Evolutionary conservation across 331 rosid species (phyloP), one percentile per base, ranked within the genome.

Genomic region (Erythrophleum ivorense): DNA sequence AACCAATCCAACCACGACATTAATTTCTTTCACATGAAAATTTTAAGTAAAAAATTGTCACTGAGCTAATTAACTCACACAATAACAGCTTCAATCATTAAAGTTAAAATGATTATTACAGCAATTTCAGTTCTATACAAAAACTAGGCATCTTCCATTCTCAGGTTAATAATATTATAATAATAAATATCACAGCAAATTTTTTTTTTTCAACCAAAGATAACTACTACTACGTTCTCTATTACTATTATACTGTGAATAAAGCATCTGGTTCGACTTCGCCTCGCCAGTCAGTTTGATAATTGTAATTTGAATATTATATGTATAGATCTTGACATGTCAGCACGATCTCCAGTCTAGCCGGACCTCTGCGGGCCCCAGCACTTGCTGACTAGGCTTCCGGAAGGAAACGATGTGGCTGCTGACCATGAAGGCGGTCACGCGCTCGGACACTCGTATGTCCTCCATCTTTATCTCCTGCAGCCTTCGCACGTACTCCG

Each of bases 381-480:
- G 83, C 31, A 80, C 67, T 45, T 86, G 94, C 82, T 96, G 94
- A 85, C 94, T 87, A n/a, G 99, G 99, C 79, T 96, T 96, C 1
- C 90, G 81, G 71, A 96, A 96, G 0, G 99, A 86, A 3, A 96
- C 97, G 59, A 96, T 96, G 89, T 96, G 99, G 84, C 99, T 96
- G 76, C 92, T 87, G 14, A 87, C 97, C 99, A 94, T 92, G 88
- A 91, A 94, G 36, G 99, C 99, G 13, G 99, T 91, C 3, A 94
- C 97, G 18, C 91, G 89, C 86, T 96, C 97, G 0, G 98, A 94
- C 45, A 96, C 97, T 24, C 95, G 78, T 3, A 94, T 90, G 69
- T 96, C 97, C 66, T 96, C 99, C 99, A 96, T 96, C 85, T 91
- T 94, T 76, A 96, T 36, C 78, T 96, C 99, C 77, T 94, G 97